A percentile compares a stretch with the other conserved stretches of the same genome.
These are phyloP conservation scores for Hibiscus tridactylites DNA, from an alignment of 345 rosid genomes.

Conservation along the genomic window DNA sequence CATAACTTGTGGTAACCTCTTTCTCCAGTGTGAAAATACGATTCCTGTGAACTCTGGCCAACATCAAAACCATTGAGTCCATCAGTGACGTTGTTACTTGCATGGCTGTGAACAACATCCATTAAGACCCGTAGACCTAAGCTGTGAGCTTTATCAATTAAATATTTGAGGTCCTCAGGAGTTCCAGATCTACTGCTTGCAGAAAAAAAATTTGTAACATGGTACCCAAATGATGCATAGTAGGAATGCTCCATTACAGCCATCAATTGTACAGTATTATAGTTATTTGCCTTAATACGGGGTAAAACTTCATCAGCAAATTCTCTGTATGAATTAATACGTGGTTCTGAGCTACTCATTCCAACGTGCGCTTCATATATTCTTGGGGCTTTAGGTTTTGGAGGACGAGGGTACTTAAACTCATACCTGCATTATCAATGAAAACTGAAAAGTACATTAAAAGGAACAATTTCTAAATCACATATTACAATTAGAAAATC, in stretches of 20 bases:
- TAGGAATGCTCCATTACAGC: constrained; percentile 82
- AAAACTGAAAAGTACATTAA: constrained; percentile 10
- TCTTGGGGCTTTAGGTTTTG: constrained; percentile 56
- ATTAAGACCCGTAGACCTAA: constrained; percentile 57
- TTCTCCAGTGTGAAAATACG: constrained; percentile 69
- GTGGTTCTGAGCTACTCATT: constrained; percentile 72
- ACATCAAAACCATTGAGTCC: constrained; percentile 80
- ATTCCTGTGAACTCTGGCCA: constrained; percentile 62
- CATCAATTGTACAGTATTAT: constrained; percentile 69
- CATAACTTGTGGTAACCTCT: constrained; percentile 64
- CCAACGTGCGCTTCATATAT: constrained; percentile 85
- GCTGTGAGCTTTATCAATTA: constrained; percentile 77
- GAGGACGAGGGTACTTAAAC: constrained; percentile 52
- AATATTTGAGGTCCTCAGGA: constrained; percentile 75
- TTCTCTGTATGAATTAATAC: constrained; percentile 59
- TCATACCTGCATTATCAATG: constrained; percentile 40
- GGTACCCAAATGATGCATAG: constrained; percentile 78
- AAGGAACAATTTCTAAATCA: background rate
- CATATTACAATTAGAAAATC: constrained; percentile 1
- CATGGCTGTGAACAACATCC: constrained; percentile 77
- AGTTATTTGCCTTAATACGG: constrained; percentile 59
- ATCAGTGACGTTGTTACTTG: constrained; percentile 68
- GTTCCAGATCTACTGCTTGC: constrained; percentile 74
- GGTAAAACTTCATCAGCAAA: constrained; percentile 75
- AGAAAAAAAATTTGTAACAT: constrained; percentile 69